Conservation (phyloP, 2,329 filamentous ascomycete genomes). For the Botrytis pseudocinerea region DNA sequence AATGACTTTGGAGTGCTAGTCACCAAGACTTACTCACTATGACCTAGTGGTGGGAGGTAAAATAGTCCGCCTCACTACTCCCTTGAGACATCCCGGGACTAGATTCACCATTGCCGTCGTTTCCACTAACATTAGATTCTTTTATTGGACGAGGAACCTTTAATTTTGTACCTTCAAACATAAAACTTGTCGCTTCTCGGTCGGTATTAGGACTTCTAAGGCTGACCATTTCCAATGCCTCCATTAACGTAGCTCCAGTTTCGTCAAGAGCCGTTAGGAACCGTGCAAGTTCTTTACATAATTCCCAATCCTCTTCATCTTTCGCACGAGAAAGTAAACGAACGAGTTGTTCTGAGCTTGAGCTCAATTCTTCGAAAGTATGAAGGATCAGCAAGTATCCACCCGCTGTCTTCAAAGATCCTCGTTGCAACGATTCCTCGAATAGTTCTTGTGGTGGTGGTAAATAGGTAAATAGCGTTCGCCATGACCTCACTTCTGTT, state of each 20-base stretch:
- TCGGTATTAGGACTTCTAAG: constrained; percentile 43
- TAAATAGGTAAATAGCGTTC: constrained; percentile 86
- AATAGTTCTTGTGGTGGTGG: constrained; percentile 90
- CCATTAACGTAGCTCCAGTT: constrained; percentile 74
- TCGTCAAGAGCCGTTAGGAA: constrained; percentile 93
- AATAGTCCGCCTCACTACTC: constrained; percentile 31
- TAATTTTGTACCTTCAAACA: constrained; percentile 44
- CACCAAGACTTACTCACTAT: not conserved
- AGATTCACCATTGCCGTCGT: constrained; percentile 38
- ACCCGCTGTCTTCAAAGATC: constrained; percentile 88
- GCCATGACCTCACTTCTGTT: constrained; percentile 93
- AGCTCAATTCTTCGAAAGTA: constrained; percentile 69
- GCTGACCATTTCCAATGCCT: constrained; percentile 66
- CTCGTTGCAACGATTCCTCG: constrained; percentile 83
- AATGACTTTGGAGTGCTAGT: constrained; percentile 7
- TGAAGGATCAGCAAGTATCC: constrained; percentile 96
- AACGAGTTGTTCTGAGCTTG: constrained; percentile 75
- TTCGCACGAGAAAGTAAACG: constrained; percentile 79
- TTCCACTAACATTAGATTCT: constrained; percentile 38
- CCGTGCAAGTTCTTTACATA: constrained; percentile 92
- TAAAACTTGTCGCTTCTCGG: constrained; percentile 42
- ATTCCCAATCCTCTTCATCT: constrained; percentile 84
- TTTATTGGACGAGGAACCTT: constrained; percentile 34
- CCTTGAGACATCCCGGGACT: constrained; percentile 29
- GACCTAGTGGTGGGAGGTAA: constrained; percentile 20